Percentiles rank a stretch among this genome's conserved stretches.
phyloP scores from a whole-genome alignment of 2,329 filamentous ascomycete species.

The Phyllosticta citriasiana region DNA sequence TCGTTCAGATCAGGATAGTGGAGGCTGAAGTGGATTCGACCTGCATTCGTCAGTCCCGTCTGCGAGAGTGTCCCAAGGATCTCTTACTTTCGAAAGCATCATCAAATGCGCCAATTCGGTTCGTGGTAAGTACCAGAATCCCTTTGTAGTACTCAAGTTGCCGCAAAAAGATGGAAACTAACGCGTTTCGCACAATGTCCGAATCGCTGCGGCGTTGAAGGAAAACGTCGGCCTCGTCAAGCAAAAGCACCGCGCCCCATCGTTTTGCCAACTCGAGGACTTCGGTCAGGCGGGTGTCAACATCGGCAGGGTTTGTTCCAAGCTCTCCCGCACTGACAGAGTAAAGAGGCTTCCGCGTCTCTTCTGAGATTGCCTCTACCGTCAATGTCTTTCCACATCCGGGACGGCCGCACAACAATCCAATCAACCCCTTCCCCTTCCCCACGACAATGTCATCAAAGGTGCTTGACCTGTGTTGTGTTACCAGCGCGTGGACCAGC shows the following conservation, averaged over 20 bases:
- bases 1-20: slow-evolving; percentile 9
- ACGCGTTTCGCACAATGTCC: slow-evolving; percentile 26
- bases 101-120: slow-evolving; percentile 10
- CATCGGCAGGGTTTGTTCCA: neutral
- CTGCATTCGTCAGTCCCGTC: neutral
- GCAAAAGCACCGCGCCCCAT: neutral
- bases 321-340: slow-evolving; percentile 21
- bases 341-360: slow-evolving; percentile 11
- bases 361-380: slow-evolving; percentile 29
- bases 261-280: neutral
- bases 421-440: slow-evolving; percentile 42
- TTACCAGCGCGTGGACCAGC: slow-evolving; percentile 38
- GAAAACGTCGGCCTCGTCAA: slow-evolving; percentile 48
- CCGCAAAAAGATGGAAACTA: slow-evolving; percentile 26
- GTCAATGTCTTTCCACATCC: slow-evolving; percentile 41
- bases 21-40: slow-evolving; percentile 13
- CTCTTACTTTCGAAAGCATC: slow-evolving; percentile 7
- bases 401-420: slow-evolving; percentile 39
- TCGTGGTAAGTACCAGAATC: slow-evolving; percentile 11
- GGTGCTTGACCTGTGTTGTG: slow-evolving; percentile 20
- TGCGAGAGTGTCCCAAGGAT: neutral
- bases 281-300: neutral
- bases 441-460: slow-evolving; percentile 40
- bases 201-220: slow-evolving; percentile 40
- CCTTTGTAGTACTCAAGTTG: slow-evolving; percentile 30